phyloP scores from a whole-genome alignment of 2,329 filamentous ascomycete genomes.

The Xylaria sp. region DNA sequence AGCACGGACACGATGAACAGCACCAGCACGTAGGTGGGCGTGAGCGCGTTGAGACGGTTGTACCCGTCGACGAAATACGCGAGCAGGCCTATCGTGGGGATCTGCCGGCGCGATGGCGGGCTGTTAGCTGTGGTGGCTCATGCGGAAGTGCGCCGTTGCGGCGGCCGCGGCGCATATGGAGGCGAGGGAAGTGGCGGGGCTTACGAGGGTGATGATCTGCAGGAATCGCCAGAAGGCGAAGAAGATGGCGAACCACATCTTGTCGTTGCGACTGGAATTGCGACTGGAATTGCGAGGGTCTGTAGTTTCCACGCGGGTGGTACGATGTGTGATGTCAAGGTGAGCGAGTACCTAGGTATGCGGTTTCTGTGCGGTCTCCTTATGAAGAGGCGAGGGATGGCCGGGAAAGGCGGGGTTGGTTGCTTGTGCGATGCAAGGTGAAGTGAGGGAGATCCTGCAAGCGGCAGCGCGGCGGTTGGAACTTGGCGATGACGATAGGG shows the following conservation, averaged over 20 bases:
- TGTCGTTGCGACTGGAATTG: conserved; percentile 31
- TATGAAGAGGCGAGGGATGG: no score
- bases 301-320: no score
- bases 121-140: neutral
- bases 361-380: no score
- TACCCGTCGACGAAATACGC: conserved; percentile 69
- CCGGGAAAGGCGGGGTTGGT: no score
- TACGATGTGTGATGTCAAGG: no score
- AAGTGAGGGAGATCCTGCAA: no score
- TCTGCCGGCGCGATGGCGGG: conserved; percentile 48
- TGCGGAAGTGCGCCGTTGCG: neutral
- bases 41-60: conserved; percentile 60
- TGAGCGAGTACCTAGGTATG: no score
- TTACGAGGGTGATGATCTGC: conserved; percentile 68
- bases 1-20: conserved; percentile 71
- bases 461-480: no score
- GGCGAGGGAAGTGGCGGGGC: conserved; percentile 26
- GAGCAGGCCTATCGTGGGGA: conserved; percentile 70
- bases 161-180: conserved; percentile 2
- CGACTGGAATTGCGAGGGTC: neutral
- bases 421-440: no score
- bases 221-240: conserved; percentile 67
- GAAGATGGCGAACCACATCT: conserved; percentile 67
- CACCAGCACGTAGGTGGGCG: conserved; percentile 67
- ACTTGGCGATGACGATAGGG: no score